Conservation (phyloP, 2,329 filamentous ascomycete genomes). For the Stemphylium lycopersici region DNA sequence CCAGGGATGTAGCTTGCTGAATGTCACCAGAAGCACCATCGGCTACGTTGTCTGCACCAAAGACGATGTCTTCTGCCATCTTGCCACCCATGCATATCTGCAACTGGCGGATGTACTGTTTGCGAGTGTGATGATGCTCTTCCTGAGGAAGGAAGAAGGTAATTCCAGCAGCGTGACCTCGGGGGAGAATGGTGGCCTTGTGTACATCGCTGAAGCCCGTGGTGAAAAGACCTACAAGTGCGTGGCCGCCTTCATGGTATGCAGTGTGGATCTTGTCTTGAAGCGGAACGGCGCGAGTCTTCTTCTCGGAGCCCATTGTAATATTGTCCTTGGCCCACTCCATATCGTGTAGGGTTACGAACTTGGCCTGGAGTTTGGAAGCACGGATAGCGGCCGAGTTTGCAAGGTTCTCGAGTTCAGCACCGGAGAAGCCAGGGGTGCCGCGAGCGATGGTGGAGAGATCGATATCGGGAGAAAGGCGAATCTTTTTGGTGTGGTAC, state of each 20-base stretch:
- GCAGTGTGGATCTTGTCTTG: conserved; percentile 97
- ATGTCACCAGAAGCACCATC: conserved; percentile 87
- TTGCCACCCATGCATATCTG: conserved; percentile 85
- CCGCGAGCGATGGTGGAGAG: conserved; percentile 82
- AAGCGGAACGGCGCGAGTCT: conserved; percentile 85
- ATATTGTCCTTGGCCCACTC: conserved; percentile 99
- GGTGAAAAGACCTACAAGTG: conserved; percentile 84
- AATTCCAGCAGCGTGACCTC: conserved; percentile 83
- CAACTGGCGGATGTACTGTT: conserved; percentile 80
- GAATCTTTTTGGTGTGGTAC: conserved; percentile 92
- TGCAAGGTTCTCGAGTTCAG: conserved; percentile 94
- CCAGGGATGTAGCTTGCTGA: conserved; percentile 77
- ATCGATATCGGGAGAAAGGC: conserved; percentile 79
- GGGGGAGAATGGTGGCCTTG: conserved; percentile 96
- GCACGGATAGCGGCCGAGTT: conserved; percentile 95
- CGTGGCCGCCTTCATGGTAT: conserved; percentile 95
- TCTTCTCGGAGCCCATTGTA: conserved; percentile 92
- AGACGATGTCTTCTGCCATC: conserved; percentile 89
- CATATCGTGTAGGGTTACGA: conserved; percentile 79
- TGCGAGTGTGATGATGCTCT: conserved; percentile 79
- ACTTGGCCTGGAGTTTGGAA: conserved; percentile 80
- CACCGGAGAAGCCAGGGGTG: conserved; percentile 90
- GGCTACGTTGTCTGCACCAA: conserved; percentile 88
- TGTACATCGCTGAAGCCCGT: conserved; percentile 80
- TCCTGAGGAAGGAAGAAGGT: conserved; percentile 91